Evolutionary conservation across 2,329 filamentous ascomycete species (phyloP).

Genomic region (Cadophora luteo-olivacea): DNA sequence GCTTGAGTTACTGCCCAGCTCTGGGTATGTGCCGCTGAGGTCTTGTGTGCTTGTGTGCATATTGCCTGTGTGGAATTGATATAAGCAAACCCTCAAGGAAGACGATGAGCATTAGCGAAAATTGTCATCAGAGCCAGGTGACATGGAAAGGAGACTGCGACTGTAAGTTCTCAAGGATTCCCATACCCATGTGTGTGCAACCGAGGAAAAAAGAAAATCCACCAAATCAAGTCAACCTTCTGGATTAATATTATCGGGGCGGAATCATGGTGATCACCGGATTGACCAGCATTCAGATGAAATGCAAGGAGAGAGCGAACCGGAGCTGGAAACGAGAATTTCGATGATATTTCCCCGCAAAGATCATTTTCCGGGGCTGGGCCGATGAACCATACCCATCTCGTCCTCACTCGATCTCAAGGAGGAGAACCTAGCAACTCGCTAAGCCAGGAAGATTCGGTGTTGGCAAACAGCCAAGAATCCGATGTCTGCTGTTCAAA

Average conservation of each 20-base stretch:
- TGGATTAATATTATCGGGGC: not conserved
- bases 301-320: constrained; percentile 7
- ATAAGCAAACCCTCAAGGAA: not conserved
- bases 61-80: constrained; percentile 15
- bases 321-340: constrained; percentile 5
- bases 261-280: not conserved
- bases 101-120: not conserved
- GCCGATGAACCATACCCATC: not conserved
- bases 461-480: not conserved
- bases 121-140: not conserved
- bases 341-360: not conserved
- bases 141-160: not conserved
- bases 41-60: not conserved
- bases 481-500: no score
- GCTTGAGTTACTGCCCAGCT: not conserved
- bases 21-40: not conserved
- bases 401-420: not conserved
- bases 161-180: not conserved
- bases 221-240: not conserved
- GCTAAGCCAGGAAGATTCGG: no score
- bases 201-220: constrained; percentile 1
- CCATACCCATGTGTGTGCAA: constrained; percentile 1
- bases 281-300: not conserved
- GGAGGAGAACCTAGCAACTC: no score
- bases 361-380: not conserved